Base-by-base conservation (phyloP, 2,329 filamentous ascomycete species). In the Colletotrichum liaoningense region DNA sequence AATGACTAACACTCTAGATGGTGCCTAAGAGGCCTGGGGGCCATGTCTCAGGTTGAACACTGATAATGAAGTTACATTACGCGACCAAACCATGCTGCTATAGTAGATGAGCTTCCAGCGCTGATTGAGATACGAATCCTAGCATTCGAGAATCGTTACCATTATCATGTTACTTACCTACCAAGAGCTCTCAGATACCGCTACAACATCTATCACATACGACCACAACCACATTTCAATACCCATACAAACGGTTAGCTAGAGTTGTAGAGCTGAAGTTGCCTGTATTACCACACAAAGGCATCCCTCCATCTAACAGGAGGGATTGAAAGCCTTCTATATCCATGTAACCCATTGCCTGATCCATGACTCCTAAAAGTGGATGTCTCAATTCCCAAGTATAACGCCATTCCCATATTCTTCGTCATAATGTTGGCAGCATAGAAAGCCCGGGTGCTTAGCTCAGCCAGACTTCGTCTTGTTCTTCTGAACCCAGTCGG, bases 401-500 rank as follows among this genome's bases (percentile, higher is more conserved):
- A 33, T 52, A 71, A 71, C 71, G 71, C 71, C 71, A 42, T 16
- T 59, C n/a, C 16, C 26, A 42, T 57, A 38, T 14, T 42, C 35
- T 26, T 71, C 60, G 16, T 65, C 52, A 26, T 12, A 35, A 12
- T 35, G 16, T 62, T 42, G 59, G 14, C 26, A 52, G 22, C 33
- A 42, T 12, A 3, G 19, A 22, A 49, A 30, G 42, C n/a, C 35
- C 11, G n/a, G 5, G 26, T 9, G 8, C 33, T 71, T 58, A 74
- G 28, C 63, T 71, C 63, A 74, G 28, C 63, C 62, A 14, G 71
- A 74, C 68, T 70, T 66, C 14, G 38, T 46, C 72, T 75, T 76
- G 28, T 77, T 75, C 80, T 79, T 71, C 19, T 87, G 85, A 24
- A 92, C 89, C 93, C 94, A 97, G 19, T 92, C 88, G 80, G 91